Base-by-base conservation (phyloP, 1,284 basidiomycete genomes). In the Xanthoconium separans region DNA sequence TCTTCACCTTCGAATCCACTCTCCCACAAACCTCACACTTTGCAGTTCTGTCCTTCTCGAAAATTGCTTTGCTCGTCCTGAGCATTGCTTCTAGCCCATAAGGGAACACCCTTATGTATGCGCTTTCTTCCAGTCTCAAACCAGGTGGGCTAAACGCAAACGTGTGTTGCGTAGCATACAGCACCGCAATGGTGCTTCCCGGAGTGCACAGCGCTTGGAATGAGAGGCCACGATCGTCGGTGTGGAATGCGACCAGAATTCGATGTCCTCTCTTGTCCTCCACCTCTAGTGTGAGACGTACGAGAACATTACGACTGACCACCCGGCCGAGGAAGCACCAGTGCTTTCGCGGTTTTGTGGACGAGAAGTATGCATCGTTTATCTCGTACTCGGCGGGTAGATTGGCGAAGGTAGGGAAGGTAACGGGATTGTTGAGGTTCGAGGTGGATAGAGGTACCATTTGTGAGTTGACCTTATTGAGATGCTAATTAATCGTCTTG, bases 91-190 rank as follows among this genome's bases (percentile, higher is more conserved):
- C 66, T 18, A 69, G 44, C 6, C 58, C 48, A 45, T 70, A 53
- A 20, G 66, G 68, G 37, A 70, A 69, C 54, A 70, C 58, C 44
- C 58, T 68, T 31, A 71, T n/a, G 37, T 50, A 58, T 29, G 50
- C 41, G 29, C 16, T 20, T 24, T 68, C 65, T 51, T 68, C 66
- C 43, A 71, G 44, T 13, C 62, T 63, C 44, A 68, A 43, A 6
- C 66, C 66, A 8, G 67, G 65, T 1, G 69, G 67, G 44, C 64
- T 58, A 36, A 71, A 71, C 16, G 69, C 58, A 45, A 68, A 68
- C 2, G 34, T 59, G 50, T 71, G 66, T 18, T 65, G 69, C 1
- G 62, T 61, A 43, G 66, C 66, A 16, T 68, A 68, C 29, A 71
- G 60, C 47, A 68, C 68, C 1, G 69, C 66, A 34, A 68, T 63